A percentile compares a stretch with the other conserved stretches of the same genome.
phyloP scores from a whole-genome alignment of 768 basidiomycete genomes.

The Termitomyces sp. region DNA sequence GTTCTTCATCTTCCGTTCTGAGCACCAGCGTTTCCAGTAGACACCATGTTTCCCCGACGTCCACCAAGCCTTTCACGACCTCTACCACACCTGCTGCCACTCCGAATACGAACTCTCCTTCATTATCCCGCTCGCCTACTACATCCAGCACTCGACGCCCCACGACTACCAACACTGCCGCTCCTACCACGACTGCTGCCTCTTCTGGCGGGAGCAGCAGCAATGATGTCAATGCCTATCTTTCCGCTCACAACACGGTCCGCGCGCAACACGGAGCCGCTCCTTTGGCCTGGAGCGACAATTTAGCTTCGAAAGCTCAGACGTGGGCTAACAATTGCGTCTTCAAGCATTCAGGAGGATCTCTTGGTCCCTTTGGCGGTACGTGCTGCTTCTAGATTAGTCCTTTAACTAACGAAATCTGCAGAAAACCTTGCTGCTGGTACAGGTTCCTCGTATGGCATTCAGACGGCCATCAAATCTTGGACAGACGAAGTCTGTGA shows the following conservation, averaged over 20 bases:
- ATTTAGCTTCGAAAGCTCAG: slow-evolving; percentile 57
- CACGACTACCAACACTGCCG: slow-evolving; percentile 11
- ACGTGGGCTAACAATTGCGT: slow-evolving; percentile 64
- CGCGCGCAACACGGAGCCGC: slow-evolving; percentile 61
- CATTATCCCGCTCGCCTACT: slow-evolving; percentile 13
- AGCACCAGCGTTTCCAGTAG: slow-evolving; percentile 9
- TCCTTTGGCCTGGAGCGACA: slow-evolving; percentile 57
- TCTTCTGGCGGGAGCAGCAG: slow-evolving; percentile 14
- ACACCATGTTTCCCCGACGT: slow-evolving; percentile 3
- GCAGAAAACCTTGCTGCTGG: slow-evolving; percentile 76
- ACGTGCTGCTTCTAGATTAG: slow-evolving; percentile 11
- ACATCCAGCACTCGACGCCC: slow-evolving; percentile 12
- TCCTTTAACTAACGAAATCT: background rate
- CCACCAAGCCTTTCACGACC: slow-evolving; percentile 8
- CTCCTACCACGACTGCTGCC: slow-evolving; percentile 8
- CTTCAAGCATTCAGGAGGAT: slow-evolving; percentile 65
- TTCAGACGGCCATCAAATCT: slow-evolving; percentile 41
- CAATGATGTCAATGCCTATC: slow-evolving; percentile 46
- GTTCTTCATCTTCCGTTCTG: background rate
- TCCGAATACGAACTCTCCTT: slow-evolving; percentile 5
- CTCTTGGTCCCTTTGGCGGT: slow-evolving; percentile 62
- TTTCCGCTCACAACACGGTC: slow-evolving; percentile 56
- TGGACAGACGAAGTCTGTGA: slow-evolving; percentile 69
- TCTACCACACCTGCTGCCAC: slow-evolving; percentile 8
- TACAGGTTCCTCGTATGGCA: slow-evolving; percentile 46